Conservation (phyloP, 768 basidiomycete species). For the Pisolithus orientalis region DNA sequence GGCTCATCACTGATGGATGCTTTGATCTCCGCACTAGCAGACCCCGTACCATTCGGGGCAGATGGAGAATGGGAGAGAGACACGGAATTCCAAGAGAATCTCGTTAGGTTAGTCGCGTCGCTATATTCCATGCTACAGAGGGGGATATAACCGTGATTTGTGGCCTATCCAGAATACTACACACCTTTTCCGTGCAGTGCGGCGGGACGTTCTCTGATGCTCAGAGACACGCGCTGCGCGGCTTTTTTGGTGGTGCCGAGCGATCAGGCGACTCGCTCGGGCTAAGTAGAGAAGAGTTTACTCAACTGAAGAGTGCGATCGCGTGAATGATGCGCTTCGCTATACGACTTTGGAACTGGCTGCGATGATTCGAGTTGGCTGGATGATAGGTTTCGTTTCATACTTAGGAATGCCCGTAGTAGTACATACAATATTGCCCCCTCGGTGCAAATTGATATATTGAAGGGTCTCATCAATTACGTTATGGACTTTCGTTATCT, state of each 20-base stretch:
- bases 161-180: conserved; percentile 35
- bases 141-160: neutral
- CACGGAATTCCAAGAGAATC: conserved; percentile 60
- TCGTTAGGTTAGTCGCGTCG: conserved; percentile 37
- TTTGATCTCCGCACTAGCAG: conserved; percentile 45
- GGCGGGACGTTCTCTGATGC: conserved; percentile 24
- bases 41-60: conserved; percentile 56
- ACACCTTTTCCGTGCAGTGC: conserved; percentile 45
- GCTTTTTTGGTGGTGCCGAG: conserved; percentile 19
- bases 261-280: conserved; percentile 20
- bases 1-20: conserved; percentile 36
- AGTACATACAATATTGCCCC: too few relatives aligned
- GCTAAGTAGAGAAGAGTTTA: conserved; percentile 22
- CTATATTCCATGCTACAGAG: neutral
- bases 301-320: conserved; percentile 14
- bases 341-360: neutral
- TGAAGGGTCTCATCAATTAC: too few relatives aligned
- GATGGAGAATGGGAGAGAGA: conserved; percentile 65
- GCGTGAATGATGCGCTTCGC: conserved; percentile 9
- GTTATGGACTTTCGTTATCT: too few relatives aligned
- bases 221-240: conserved; percentile 26
- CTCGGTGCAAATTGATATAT: too few relatives aligned
- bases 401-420: too few relatives aligned
- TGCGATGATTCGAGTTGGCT: neutral
- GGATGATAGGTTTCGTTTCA: neutral